phyloP scores from a whole-genome alignment of 2,329 filamentous ascomycete genomes.

The Acarospora socialis region DNA sequence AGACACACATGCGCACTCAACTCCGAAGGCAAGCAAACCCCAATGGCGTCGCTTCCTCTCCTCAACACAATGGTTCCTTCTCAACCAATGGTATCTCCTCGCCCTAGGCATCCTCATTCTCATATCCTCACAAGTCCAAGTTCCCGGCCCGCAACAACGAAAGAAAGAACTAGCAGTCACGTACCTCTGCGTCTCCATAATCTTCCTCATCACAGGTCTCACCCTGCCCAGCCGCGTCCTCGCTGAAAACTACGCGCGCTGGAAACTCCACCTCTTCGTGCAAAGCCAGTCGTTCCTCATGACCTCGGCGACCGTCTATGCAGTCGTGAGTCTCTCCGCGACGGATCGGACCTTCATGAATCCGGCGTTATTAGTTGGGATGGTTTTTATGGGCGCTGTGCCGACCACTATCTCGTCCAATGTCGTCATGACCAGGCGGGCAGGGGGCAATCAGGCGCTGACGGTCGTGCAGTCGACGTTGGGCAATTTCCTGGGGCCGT shows the following conservation, averaged over 20 bases:
- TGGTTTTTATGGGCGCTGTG: constrained; percentile 52
- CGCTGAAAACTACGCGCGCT: constrained; percentile 46
- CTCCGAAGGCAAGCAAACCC: too few species aligned
- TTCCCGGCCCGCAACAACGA: constrained; percentile 40
- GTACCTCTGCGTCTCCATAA: constrained; percentile 54
- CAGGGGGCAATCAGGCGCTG: constrained; percentile 52
- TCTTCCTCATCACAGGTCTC: constrained; percentile 58
- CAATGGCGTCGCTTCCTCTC: constrained; percentile 5
- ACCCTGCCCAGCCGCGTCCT: constrained; percentile 51
- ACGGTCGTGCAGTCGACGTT: constrained; percentile 55
- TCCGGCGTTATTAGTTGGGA: constrained; percentile 50
- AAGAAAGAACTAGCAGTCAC: constrained; percentile 40
- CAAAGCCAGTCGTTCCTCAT: constrained; percentile 54
- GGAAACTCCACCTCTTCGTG: constrained; percentile 52
- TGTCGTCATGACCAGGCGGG: constrained; percentile 57
- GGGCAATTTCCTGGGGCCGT: constrained; percentile 54
- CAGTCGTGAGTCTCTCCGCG: constrained; percentile 37
- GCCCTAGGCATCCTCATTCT: constrained; percentile 41
- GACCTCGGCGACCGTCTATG: constrained; percentile 48
- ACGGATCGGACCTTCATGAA: constrained; percentile 41
- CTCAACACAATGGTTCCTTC: constrained; percentile 18
- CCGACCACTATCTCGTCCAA: constrained; percentile 62
- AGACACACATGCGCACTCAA: too few species aligned
- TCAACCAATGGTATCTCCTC: constrained; percentile 51
- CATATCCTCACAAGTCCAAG: constrained; percentile 40